Evolutionary conservation across 2,329 filamentous ascomycete genomes (phyloP).

Genomic region (Penicillium capsulatum): DNA sequence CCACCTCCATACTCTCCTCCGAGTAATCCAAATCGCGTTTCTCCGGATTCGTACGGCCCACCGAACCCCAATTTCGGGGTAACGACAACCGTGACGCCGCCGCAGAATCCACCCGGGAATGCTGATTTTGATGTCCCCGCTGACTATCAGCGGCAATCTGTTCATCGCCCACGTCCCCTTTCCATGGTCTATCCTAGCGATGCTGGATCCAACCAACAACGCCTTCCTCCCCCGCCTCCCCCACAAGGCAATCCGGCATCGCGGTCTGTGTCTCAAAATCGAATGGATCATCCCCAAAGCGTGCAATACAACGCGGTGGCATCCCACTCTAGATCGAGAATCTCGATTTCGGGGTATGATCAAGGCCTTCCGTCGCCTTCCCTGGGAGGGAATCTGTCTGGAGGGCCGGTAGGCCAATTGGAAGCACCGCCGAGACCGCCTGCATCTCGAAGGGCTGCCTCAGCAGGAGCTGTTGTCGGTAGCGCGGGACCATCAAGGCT

Average conservation of each 20-base stretch:
- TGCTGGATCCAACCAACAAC: slow-evolving; percentile 25
- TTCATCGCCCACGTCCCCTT: slow-evolving; percentile 30
- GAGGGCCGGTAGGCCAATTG: slow-evolving; percentile 15
- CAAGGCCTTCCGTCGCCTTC: slow-evolving; percentile 15
- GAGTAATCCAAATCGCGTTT: slow-evolving; percentile 22
- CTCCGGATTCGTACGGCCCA: slow-evolving; percentile 12
- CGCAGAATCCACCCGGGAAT: slow-evolving; percentile 17
- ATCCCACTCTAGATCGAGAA: slow-evolving; percentile 15
- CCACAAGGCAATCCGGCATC: slow-evolving; percentile 28
- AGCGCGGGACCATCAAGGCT: slow-evolving; percentile 31
- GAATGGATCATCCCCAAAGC: slow-evolving; percentile 24
- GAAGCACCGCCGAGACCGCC: slow-evolving; percentile 33
- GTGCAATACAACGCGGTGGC: slow-evolving; percentile 12
- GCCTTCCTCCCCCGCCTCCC: slow-evolving; percentile 37
- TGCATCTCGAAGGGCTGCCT: slow-evolving; percentile 43
- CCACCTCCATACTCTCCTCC: slow-evolving; percentile 41
- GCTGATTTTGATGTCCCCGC: slow-evolving; percentile 17
- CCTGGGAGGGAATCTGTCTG: slow-evolving; percentile 11
- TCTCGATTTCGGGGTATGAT: slow-evolving; percentile 20
- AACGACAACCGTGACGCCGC: slow-evolving; percentile 11
- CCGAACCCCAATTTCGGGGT: slow-evolving; percentile 16
- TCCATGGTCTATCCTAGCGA: slow-evolving; percentile 31
- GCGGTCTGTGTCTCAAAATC: slow-evolving; percentile 34
- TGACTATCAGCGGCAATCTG: slow-evolving; percentile 25
- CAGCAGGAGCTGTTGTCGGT: slow-evolving; percentile 41